phyloP scores from a whole-genome alignment of 2,329 filamentous ascomycete genomes.

The Metarhizium brunneum region DNA sequence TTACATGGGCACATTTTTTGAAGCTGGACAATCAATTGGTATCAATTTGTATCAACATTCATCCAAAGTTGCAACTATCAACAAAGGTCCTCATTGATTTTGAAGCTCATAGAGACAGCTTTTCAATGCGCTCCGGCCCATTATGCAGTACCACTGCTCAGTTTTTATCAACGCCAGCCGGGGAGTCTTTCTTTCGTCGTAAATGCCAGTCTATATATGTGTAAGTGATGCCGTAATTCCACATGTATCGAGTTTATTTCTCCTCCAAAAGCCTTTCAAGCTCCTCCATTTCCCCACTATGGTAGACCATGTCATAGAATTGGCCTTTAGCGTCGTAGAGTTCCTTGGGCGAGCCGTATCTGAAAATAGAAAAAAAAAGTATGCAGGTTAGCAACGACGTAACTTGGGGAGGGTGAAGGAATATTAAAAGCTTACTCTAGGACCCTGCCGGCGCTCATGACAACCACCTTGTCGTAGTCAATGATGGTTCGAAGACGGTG shows the following conservation, averaged over 20 bases:
- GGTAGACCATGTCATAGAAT: slow-evolving; percentile 46
- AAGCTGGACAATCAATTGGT: too few relatives aligned
- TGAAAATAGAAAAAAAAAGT: slow-evolving; percentile 8
- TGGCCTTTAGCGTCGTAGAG: slow-evolving; percentile 34
- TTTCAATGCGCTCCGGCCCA: too few relatives aligned
- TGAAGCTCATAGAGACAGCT: too few relatives aligned
- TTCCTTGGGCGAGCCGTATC: slow-evolving; percentile 36
- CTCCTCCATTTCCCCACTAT: slow-evolving; percentile 43
- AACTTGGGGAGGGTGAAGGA: neutral
- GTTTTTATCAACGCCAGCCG: too few relatives aligned
- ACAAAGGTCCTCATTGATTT: too few relatives aligned
- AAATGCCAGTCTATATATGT: neutral
- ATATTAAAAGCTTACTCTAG: slow-evolving; percentile 32
- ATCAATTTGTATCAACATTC: too few relatives aligned
- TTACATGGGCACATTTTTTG: too few relatives aligned
- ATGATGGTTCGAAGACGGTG: slow-evolving; percentile 50
- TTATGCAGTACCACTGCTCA: too few relatives aligned
- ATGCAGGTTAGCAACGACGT: neutral
- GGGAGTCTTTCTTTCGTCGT: neutral
- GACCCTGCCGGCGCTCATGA: slow-evolving; percentile 44
- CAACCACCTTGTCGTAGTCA: slow-evolving; percentile 49
- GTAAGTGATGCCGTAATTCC: neutral
- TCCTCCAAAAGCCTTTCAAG: slow-evolving; percentile 26
- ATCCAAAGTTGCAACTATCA: too few relatives aligned
- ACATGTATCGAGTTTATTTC: neutral